Evolutionary conservation across 2,329 filamentous ascomycete species (phyloP).

Genomic region (Claviceps sp.): DNA sequence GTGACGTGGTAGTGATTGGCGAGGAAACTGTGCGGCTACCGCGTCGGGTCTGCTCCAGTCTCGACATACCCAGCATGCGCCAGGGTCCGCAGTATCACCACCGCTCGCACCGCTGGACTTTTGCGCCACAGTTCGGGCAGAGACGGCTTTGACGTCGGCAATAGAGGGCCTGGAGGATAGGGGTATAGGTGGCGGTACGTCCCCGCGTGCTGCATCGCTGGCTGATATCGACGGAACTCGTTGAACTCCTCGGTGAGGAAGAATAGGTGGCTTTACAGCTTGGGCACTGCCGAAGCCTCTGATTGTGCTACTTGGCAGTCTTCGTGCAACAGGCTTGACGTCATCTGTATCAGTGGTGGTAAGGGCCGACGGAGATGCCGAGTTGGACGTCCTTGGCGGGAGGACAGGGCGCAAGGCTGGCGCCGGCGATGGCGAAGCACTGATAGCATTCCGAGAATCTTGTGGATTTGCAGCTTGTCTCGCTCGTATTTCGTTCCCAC

Average conservation of each 20-base stretch:
- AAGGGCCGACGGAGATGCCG: slow-evolving; percentile 5
- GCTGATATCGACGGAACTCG: slow-evolving; percentile 4
- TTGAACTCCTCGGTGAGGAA: slow-evolving; percentile 1
- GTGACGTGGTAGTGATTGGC: slow-evolving; percentile 51
- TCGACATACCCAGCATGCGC: slow-evolving; percentile 64
- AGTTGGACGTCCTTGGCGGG: slow-evolving; percentile 31
- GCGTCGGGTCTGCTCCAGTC: slow-evolving; percentile 75
- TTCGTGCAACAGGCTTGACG: slow-evolving; percentile 4
- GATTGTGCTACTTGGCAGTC: slow-evolving; percentile 7
- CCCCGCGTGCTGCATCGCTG: slow-evolving; percentile 8
- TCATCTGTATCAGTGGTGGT: slow-evolving; percentile 1
- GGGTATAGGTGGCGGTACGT: slow-evolving; percentile 38
- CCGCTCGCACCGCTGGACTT: slow-evolving; percentile 6
- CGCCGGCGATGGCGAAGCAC: slow-evolving; percentile 9
- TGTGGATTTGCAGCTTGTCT: slow-evolving; percentile 4
- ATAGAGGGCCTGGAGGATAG: slow-evolving; percentile 36
- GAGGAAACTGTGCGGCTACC: slow-evolving; percentile 66
- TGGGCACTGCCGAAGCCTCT: slow-evolving; percentile 11
- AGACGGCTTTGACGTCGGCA: slow-evolving; percentile 35
- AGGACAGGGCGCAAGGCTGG: slow-evolving; percentile 24
- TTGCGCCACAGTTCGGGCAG: slow-evolving; percentile 17
- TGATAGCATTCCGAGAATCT: slow-evolving; percentile 15
- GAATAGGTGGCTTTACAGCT: background rate
- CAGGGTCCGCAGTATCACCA: slow-evolving; percentile 1
- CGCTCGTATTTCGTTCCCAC: slow-evolving; percentile 5